Conservation (phyloP, 1,139 yeast genomes). For the Geotrichum candidum region DNA sequence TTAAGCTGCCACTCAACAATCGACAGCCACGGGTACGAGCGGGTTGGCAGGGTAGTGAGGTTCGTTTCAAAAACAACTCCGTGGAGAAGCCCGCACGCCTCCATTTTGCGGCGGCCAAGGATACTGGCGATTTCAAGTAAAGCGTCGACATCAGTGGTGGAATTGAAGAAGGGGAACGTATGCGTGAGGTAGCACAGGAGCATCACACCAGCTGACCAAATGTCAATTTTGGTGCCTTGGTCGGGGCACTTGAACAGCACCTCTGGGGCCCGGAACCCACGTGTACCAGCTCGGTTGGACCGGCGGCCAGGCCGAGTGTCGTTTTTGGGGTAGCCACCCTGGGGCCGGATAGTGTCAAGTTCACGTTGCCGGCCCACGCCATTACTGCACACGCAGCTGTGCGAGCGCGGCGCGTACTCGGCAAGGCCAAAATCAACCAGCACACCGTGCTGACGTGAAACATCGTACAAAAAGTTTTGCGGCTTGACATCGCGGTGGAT, state of each 20-base stretch:
- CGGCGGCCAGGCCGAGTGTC: constrained; percentile 69
- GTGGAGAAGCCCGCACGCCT: constrained; percentile 73
- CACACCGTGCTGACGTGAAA: constrained; percentile 69
- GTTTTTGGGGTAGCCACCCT: constrained; percentile 33
- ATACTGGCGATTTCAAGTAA: constrained; percentile 73
- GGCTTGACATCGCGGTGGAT: constrained; percentile 91
- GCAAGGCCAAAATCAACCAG: constrained; percentile 91
- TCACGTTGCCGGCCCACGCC: constrained; percentile 5
- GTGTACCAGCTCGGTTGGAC: constrained; percentile 96
- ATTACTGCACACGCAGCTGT: constrained; percentile 11
- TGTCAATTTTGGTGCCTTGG: constrained; percentile 74
- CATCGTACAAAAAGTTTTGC: constrained; percentile 68
- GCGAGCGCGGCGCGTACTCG: constrained; percentile 36
- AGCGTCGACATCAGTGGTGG: constrained; percentile 90
- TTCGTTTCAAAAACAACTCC: constrained; percentile 81
- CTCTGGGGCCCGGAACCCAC: constrained; percentile 94
- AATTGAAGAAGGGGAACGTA: constrained; percentile 80
- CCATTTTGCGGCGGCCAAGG: constrained; percentile 69
- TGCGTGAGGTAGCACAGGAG: constrained; percentile 64
- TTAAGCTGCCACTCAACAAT: constrained; percentile 39
- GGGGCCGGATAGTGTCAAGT: constrained; percentile 15
- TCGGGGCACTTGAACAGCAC: constrained; percentile 81
- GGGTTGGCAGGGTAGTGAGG: constrained; percentile 36
- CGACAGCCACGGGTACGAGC: constrained; percentile 18
- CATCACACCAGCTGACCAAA: constrained; percentile 92